Base-by-base conservation (phyloP, 805 yeast species). In the Kodamaea nitidulidarum region DNA sequence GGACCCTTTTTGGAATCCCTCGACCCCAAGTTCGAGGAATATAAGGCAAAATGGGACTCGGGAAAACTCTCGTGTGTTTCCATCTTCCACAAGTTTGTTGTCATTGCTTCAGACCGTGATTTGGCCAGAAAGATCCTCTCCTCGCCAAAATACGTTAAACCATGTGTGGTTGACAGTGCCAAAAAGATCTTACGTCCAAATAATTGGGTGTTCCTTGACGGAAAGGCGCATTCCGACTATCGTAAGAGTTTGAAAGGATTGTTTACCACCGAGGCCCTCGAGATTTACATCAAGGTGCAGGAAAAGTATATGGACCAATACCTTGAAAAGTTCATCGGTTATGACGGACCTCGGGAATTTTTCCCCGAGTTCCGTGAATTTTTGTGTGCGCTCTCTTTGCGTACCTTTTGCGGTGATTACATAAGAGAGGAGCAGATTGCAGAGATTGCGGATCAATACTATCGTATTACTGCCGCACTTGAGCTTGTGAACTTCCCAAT, bases 111-210 rank as follows among this genome's bases (percentile, higher is more conserved):
- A 9, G 73, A 81, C 18, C 80, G 96, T 57, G 96, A 88, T 51
- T 70, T 90, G 45, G 84, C 96, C 21, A 79, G 97, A 60, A 90
- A 90, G 55, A 79, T 88, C 44, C 73, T 91, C 53, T 81, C 78
- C 56, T 80, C 95, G 14, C 95, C 96, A 28, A 74, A 78, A 35
- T 93, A 75, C 56, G 97, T 88, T 45, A 88, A 88, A 63, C 98
- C 98, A 4, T 93, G 98, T 69, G 96, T 93, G 44, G 98, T 93
- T 48, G 98, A 93, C 60, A 98, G 88, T 39, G 98, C 98, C 15
- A 74, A 81, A 47, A 93, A 93, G 66, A 87, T 93, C 49, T 71
- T 93, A 55, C 80, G 98, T 65, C 97, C 98, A 34, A 74, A 91
- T 33, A 93, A 91, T 71, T 93, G 98, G 98, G 98, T 93, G 26